Evolutionary conservation across 1,139 yeast genomes (phyloP), one percentile per base, ranked within the genome.

Genomic region (Candida sanyaensis): DNA sequence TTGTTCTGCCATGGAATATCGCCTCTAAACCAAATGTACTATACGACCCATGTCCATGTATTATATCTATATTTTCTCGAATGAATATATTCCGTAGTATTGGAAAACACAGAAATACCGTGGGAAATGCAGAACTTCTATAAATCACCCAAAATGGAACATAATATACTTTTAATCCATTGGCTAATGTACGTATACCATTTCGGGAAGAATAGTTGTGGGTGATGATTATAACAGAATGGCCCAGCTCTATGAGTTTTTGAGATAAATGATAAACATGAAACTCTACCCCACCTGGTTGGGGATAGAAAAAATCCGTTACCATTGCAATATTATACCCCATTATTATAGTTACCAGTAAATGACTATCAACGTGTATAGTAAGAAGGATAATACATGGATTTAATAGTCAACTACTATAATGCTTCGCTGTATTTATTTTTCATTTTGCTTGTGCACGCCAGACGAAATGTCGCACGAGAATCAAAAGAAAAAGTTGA

Each of bases 231-330:
- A 92, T 72, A n/a, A 95, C 99, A 3, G 91, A 84, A 63, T 95
- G 99, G 5, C 98, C 99, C 44, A 86, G 69, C 30, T 83, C 83
- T 17, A 91, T 87, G 50, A 93, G 79, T 60, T 87, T 84, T 65
- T 90, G 96, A 0, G 84, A 72, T 37, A 76, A 59, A 64, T 93
- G 98, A 65, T 89, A 91, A 24, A 93, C 90, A 63, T 95, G 99
- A 53, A 93, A 83, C 65, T 95, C 99, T 3, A 95, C 95, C 7
- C 99, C 99, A 2, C 99, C 99, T 0, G 97, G 87, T 64, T 95
- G 99, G 17, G 99, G 99, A 67, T 88, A 95, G 81, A 93, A 95
- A 75, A 91, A 95, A 68, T 95, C 99, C 38, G 96, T 87, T 3
- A 92, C 89, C 97, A 93, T 92, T 9, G 89, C 86, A 46, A 75